Evolutionary conservation across 345 rosid genomes (phyloP).

Genomic region (Murraya paniculata): DNA sequence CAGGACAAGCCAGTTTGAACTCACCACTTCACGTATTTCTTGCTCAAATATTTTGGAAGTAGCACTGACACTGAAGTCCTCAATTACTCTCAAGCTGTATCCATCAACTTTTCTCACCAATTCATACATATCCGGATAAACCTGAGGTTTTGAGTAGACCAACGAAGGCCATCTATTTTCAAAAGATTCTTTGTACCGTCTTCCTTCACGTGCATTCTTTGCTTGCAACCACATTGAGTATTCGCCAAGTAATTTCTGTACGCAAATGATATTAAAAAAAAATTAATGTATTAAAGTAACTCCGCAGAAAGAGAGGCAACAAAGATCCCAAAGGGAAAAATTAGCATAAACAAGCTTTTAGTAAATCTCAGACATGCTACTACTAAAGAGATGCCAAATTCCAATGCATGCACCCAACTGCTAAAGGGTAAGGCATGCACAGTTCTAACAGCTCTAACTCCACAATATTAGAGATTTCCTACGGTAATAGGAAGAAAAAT

Average conservation of each 20-base stretch:
- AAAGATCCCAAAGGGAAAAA: not conserved
- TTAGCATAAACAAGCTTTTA: not conserved
- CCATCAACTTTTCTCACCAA: slow-evolving; percentile 46
- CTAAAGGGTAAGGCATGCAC: not conserved
- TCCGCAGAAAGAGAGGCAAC: not conserved
- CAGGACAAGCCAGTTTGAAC: slow-evolving; percentile 18
- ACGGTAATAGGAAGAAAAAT: not conserved
- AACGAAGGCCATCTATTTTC: slow-evolving; percentile 67
- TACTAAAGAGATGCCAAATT: not conserved
- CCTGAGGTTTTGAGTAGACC: slow-evolving; percentile 33
- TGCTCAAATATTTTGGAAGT: slow-evolving; percentile 65
- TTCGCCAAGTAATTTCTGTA: slow-evolving; percentile 69
- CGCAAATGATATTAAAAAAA: slow-evolving; percentile 13
- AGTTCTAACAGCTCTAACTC: not conserved
- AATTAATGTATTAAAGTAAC: not conserved
- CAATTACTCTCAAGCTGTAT: slow-evolving; percentile 52
- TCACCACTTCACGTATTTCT: slow-evolving; percentile 80
- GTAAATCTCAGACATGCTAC: not conserved
- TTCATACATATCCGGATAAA: slow-evolving; percentile 45
- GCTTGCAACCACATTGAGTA: slow-evolving; percentile 67
- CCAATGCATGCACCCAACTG: not conserved
- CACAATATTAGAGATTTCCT: not conserved
- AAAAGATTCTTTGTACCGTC: slow-evolving; percentile 63
- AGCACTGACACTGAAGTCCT: slow-evolving; percentile 53
- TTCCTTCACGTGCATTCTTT: slow-evolving; percentile 61